Evolutionary conservation across 129 eudicot genomes (phyloP), one percentile per base, ranked within the genome.

Genomic region (Scalesia atractyloides): DNA sequence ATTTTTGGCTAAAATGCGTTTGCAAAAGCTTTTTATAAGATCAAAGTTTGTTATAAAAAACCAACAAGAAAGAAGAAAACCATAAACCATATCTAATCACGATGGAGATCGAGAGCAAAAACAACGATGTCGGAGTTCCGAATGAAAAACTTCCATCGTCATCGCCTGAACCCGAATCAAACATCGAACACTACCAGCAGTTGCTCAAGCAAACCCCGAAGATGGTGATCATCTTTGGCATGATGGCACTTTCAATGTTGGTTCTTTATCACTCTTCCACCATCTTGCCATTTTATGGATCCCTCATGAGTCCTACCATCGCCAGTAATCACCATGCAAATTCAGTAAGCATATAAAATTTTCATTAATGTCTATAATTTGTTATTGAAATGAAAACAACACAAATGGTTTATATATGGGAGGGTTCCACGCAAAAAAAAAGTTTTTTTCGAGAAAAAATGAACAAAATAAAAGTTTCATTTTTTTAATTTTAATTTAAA

Each of bases 171-270:
- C 52, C 67, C n/a, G 73, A 75, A 47, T 75, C 53, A 24, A 66
- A 14, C 60, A 44, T 63, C 64, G 10, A 19, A 53, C 74, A 43
- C 39, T 53, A 64, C 73, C 79, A 36, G 14, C 63, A 17, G 18
- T 8, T 75, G 56, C 43, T 52, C 48, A 66, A 54, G 64, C 73
- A 56, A 66, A 75, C 60, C 57, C 80, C 80, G 16, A 75, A 57
- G 66, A 67, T 75, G 80, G 68, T 75, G 16, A 75, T 75, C 73
- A 7, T 75, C 48, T 75, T 75, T 75, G 80, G 68, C 9, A 68
- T 44, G 15, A 50, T 75, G 24, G 46, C 58, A 33, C 48, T 75
- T 16, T 54, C 73, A 26, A 66, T 73, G 10, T 66, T 75, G 68
- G 24, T 66, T 56, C 37, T 75, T 37, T 75, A 54, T 17, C 52